Conservation (phyloP, 768 basidiomycete species). For the Megacollybia marginata region DNA sequence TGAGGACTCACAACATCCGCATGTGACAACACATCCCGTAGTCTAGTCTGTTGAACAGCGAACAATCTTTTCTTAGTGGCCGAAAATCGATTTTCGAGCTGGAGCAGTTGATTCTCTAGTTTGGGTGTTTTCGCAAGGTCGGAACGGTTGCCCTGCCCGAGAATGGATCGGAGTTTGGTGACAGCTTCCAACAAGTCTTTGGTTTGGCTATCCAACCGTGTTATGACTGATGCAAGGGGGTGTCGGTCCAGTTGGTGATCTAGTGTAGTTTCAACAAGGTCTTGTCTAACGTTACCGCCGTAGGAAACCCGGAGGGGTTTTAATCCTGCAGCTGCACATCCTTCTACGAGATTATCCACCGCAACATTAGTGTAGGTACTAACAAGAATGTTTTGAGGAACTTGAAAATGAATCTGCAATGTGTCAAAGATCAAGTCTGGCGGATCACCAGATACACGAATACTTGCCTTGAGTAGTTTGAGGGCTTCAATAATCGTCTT, state of each 20-base stretch:
- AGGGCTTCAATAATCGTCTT: conserved; percentile 85
- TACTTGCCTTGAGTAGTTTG: conserved; percentile 63
- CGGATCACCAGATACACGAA: neutral
- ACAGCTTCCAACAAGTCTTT: too few relatives aligned
- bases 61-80: conserved; percentile 7
- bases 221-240: conserved; percentile 29
- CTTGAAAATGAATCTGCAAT: conserved; percentile 62
- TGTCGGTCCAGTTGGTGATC: conserved; percentile 60
- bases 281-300: conserved; percentile 48
- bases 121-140: conserved; percentile 10
- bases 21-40: conserved; percentile 10
- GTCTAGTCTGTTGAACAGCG: conserved; percentile 6
- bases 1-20: conserved; percentile 65
- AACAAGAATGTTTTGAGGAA: conserved; percentile 80
- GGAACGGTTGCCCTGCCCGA: neutral
- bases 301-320: conserved; percentile 75
- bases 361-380: conserved; percentile 93
- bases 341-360: conserved; percentile 84
- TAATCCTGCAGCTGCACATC: conserved; percentile 51
- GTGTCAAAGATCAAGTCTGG: neutral
- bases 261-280: conserved; percentile 51
- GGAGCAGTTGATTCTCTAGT: conserved; percentile 8
- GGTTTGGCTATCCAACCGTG: too few relatives aligned
- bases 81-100: conserved; percentile 6
- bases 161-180: conserved; percentile 31